A percentile compares a stretch with the other conserved stretches of the same genome.
phyloP scores from a whole-genome alignment of 2,329 filamentous ascomycete genomes.

The Neocatenulostroma microsporum region DNA sequence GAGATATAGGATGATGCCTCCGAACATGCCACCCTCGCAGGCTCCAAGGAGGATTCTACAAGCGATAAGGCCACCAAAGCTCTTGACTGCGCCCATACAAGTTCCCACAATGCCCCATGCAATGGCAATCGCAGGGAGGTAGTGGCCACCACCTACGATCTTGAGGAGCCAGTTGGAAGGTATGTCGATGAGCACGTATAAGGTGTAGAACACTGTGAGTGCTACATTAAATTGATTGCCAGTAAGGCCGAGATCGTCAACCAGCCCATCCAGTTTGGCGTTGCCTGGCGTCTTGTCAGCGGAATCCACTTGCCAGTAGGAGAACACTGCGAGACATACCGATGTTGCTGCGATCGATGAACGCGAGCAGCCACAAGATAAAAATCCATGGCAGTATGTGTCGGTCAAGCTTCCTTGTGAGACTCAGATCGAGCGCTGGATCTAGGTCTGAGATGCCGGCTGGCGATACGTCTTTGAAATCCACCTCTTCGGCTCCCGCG shows the following conservation, averaged over 20 bases:
- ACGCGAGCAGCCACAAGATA: slow-evolving; percentile 40
- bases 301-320: not conserved
- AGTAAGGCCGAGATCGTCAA: slow-evolving; percentile 32
- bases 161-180: slow-evolving; percentile 37
- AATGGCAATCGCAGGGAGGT: slow-evolving; percentile 33
- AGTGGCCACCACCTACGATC: slow-evolving; percentile 34
- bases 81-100: slow-evolving; percentile 37
- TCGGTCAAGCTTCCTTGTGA: slow-evolving; percentile 37
- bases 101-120: slow-evolving; percentile 35
- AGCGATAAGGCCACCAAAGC: slow-evolving; percentile 33
- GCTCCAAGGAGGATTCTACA: slow-evolving; percentile 36
- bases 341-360: slow-evolving; percentile 37
- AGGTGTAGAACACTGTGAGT: slow-evolving; percentile 39
- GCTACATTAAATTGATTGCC: slow-evolving; percentile 38
- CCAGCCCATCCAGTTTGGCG: slow-evolving; percentile 36
- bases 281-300: slow-evolving; percentile 26
- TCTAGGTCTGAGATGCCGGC: slow-evolving; percentile 2
- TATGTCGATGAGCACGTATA: slow-evolving; percentile 37
- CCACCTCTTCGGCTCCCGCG: slow-evolving; percentile 5
- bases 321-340: no score
- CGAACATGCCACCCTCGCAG: slow-evolving; percentile 34
- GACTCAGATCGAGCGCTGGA: slow-evolving; percentile 10
- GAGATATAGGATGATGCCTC: slow-evolving; percentile 32
- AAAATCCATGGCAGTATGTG: slow-evolving; percentile 42
- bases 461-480: slow-evolving; percentile 1